These are phyloP conservation scores for Phytophthora pluvialis DNA, from an alignment of 352 stramenopile species.

Conservation along the genomic window DNA sequence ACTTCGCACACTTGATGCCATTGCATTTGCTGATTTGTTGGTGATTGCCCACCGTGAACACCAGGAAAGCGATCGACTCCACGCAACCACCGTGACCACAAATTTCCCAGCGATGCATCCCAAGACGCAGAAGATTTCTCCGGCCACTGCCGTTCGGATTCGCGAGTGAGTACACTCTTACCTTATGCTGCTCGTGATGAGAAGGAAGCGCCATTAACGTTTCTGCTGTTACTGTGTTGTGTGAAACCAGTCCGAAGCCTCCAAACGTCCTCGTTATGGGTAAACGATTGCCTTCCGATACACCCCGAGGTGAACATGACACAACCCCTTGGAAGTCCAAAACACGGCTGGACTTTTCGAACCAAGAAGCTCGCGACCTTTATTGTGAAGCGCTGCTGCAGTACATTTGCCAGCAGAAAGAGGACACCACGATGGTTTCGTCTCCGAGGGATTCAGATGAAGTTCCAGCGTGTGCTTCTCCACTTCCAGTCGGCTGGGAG, in stretches of 20 bases:
- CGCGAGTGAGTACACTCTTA: conserved; percentile 51
- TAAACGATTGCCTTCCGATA: conserved; percentile 34
- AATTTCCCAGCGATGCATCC: conserved; percentile 87
- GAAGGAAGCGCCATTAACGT: not conserved
- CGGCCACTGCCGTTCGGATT: conserved; percentile 65
- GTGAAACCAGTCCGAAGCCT: conserved; percentile 53
- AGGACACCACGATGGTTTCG: conserved; percentile 36
- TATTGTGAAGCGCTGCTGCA: conserved; percentile 75
- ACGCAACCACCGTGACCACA: conserved; percentile 67
- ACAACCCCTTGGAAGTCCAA: conserved; percentile 44
- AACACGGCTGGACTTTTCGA: conserved; percentile 46
- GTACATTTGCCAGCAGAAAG: conserved; percentile 78
- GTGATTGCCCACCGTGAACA: not conserved
- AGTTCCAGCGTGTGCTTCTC: not conserved
- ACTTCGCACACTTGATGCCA: not conserved
- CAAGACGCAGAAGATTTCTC: conserved; percentile 73
- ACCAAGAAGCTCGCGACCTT: conserved; percentile 59
- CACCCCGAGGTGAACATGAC: conserved; percentile 21
- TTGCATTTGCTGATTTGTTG: conserved; percentile 7
- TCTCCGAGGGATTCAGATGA: conserved; percentile 4
- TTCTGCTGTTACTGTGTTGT: not conserved
- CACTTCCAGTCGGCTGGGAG: conserved; percentile 74
- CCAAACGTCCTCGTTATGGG: conserved; percentile 60
- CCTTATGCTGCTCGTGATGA: not conserved
- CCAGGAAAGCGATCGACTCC: conserved; percentile 68